Percentiles rank a stretch among this genome's conserved stretches.
These are phyloP conservation scores for Nicotiana tomentosiformis DNA, from an alignment of 257 asterid species.

Conservation along the genomic window DNA sequence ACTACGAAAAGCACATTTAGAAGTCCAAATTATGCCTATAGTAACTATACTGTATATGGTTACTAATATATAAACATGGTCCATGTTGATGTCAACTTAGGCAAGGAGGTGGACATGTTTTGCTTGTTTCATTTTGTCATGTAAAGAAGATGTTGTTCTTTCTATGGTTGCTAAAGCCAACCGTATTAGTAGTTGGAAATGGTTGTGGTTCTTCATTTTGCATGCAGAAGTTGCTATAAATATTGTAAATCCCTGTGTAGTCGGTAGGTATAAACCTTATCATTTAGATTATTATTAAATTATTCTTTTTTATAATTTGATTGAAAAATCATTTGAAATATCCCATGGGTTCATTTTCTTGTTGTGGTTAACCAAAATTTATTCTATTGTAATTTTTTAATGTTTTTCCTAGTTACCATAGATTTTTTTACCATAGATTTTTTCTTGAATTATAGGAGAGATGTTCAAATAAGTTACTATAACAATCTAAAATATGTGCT, in stretches of 20 bases:
- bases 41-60: background rate
- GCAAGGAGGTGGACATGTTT: background rate
- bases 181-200: background rate
- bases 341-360: background rate
- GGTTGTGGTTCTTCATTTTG: background rate
- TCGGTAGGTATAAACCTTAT: background rate
- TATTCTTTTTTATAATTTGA: background rate
- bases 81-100: background rate
- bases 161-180: background rate
- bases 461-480: background rate
- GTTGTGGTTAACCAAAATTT: background rate
- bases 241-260: background rate
- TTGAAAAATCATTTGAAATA: background rate
- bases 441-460: background rate
- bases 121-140: background rate
- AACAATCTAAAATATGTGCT: background rate
- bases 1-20: background rate
- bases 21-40: background rate
- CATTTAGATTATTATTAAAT: background rate
- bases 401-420: background rate
- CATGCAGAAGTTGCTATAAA: background rate
- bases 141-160: background rate
- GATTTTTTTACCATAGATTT: background rate
- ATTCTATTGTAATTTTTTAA: background rate
- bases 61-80: background rate